These are phyloP conservation scores for Melanomma pulvis-pyrius DNA, from an alignment of 495 filamentous ascomycete species.

Conservation along the genomic window DNA sequence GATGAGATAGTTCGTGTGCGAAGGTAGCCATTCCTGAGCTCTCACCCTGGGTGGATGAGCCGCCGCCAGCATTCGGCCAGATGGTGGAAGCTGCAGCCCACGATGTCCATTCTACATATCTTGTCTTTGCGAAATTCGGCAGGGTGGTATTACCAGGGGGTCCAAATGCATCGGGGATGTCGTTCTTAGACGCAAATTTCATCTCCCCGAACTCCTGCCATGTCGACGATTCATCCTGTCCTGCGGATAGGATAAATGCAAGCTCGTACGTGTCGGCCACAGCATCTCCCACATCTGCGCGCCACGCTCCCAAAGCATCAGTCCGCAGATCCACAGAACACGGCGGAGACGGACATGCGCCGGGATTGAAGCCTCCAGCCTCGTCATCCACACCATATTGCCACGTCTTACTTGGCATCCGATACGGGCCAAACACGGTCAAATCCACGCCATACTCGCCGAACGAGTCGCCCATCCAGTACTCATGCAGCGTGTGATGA, in stretches of 20 bases:
- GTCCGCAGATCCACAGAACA: conserved; percentile 48
- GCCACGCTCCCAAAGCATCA: conserved; percentile 48
- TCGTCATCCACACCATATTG: conserved; percentile 45
- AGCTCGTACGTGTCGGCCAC: conserved; percentile 45
- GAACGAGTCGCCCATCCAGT: conserved; percentile 52
- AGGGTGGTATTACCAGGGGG: conserved; percentile 42
- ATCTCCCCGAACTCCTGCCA: conserved; percentile 54
- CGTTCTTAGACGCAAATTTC: conserved; percentile 45
- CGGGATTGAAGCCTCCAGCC: conserved; percentile 31
- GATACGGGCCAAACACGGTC: conserved; percentile 50
- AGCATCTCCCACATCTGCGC: conserved; percentile 46
- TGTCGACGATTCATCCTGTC: conserved; percentile 51
- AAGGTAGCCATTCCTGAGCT: conserved; percentile 50
- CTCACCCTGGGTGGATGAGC: conserved; percentile 50
- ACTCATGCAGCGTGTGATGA: conserved; percentile 50
- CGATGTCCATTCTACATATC: conserved; percentile 50
- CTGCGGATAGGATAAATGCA: conserved; percentile 50
- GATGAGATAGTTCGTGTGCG: conserved; percentile 49
- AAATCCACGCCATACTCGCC: conserved; percentile 51
- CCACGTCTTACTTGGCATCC: conserved; percentile 37
- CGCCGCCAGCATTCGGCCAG: conserved; percentile 51
- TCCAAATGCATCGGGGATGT: conserved; percentile 48
- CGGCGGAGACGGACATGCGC: conserved; percentile 42
- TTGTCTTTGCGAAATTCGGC: conserved; percentile 46
- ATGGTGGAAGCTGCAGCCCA: conserved; percentile 47